These are phyloP conservation scores for Lentinula edodes DNA, from an alignment of 768 basidiomycete species.

Conservation along the genomic window DNA sequence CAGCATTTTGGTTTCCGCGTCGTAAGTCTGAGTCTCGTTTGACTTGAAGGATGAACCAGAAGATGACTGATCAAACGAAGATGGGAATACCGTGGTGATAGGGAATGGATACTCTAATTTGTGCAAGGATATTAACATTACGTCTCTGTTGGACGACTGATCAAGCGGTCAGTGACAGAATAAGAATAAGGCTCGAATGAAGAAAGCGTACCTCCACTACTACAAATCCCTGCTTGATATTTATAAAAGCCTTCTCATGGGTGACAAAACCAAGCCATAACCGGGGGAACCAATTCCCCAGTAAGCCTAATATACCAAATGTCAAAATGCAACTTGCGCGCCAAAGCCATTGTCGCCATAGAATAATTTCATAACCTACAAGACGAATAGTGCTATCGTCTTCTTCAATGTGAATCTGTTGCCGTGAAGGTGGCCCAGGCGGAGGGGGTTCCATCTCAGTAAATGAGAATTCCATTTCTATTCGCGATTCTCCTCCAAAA, in stretches of 20 bases:
- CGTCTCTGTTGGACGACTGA: conserved; percentile 81
- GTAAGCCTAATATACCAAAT: conserved; percentile 66
- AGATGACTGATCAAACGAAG: conserved; percentile 24
- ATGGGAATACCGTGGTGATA: conserved; percentile 74
- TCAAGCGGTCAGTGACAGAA: conserved; percentile 12
- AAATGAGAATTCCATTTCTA: conserved; percentile 71
- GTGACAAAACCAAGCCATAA: conserved; percentile 89
- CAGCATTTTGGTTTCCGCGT: conserved; percentile 32
- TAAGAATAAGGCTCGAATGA: background rate
- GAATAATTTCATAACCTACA: conserved; percentile 72
- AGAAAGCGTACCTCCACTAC: conserved; percentile 76
- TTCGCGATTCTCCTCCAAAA: conserved; percentile 78
- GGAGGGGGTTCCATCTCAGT: conserved; percentile 67
- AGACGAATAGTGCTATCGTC: conserved; percentile 89
- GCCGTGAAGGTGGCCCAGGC: conserved; percentile 77
- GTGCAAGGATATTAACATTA: conserved; percentile 69
- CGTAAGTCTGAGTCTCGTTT: conserved; percentile 26
- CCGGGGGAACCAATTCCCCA: conserved; percentile 92
- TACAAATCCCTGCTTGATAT: conserved; percentile 65
- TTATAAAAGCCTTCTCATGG: conserved; percentile 74
- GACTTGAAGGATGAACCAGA: conserved; percentile 19
- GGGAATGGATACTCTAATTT: conserved; percentile 70
- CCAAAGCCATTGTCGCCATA: conserved; percentile 68
- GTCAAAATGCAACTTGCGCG: conserved; percentile 58
- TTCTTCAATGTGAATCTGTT: conserved; percentile 80